These are phyloP conservation scores for Solanum pimpinellifolium DNA, from an alignment of 257 asterid genomes.

Conservation along the genomic window DNA sequence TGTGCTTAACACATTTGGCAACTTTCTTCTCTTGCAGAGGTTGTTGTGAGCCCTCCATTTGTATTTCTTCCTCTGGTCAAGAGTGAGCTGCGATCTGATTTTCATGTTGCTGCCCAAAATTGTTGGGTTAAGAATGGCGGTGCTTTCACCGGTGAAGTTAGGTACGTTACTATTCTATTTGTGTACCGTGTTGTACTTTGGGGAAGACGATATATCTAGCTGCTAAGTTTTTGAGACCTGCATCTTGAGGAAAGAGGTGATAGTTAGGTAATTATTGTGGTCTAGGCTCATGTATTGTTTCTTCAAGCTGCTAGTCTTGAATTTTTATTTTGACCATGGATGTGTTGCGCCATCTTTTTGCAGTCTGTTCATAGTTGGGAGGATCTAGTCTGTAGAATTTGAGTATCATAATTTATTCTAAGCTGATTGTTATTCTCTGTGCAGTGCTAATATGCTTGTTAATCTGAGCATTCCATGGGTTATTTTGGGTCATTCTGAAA, in stretches of 20 bases:
- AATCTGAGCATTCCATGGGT: slow-evolving; percentile 85
- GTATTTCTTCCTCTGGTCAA: slow-evolving; percentile 76
- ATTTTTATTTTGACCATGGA: neutral
- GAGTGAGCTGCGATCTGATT: slow-evolving; percentile 54
- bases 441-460: slow-evolving; percentile 95
- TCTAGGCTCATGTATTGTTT: neutral
- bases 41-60: slow-evolving; percentile 92
- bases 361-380: neutral
- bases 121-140: slow-evolving; percentile 99
- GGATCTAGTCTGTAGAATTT: neutral
- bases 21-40: slow-evolving; percentile 46
- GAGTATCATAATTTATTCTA: neutral
- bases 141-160: slow-evolving; percentile 94
- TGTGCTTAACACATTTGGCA: neutral
- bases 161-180: slow-evolving; percentile 27
- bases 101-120: slow-evolving; percentile 94
- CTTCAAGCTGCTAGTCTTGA: neutral
- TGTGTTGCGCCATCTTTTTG: neutral
- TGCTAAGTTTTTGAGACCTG: neutral
- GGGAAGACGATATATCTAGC: neutral
- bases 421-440: slow-evolving; percentile 5
- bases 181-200: neutral
- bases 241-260: neutral
- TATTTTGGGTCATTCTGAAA: slow-evolving; percentile 93
- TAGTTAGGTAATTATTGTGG: neutral